Evolutionary conservation across 805 yeast species (phyloP).

Genomic region (Pichia paraexigua): DNA sequence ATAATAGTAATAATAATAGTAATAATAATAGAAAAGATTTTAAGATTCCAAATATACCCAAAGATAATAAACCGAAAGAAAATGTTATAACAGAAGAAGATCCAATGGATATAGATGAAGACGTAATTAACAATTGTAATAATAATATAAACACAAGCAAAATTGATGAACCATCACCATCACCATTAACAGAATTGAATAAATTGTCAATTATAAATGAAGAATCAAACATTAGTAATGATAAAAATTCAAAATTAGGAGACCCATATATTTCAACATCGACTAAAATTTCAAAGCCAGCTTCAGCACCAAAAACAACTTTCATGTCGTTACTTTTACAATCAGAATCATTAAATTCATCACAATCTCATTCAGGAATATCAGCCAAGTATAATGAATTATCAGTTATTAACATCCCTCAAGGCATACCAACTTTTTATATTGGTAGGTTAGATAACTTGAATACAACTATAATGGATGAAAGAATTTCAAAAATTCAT

Average conservation of each 20-base stretch:
- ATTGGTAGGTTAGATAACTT: conserved; percentile 68
- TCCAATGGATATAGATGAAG: not conserved
- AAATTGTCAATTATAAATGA: not conserved
- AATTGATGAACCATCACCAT: not conserved
- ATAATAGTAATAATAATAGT: not conserved
- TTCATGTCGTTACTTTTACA: conserved; percentile 41
- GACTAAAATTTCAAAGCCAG: not conserved
- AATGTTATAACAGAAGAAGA: not conserved
- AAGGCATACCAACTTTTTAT: conserved; percentile 56
- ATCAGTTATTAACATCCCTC: conserved; percentile 46
- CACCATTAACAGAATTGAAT: not conserved
- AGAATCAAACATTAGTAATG: not conserved
- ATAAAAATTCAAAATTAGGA: not conserved
- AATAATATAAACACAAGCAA: not conserved
- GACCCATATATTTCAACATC: not conserved
- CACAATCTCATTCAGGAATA: not conserved
- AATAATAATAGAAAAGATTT: conserved; percentile 1
- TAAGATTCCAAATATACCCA: conserved; percentile 11
- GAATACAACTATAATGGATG: conserved; percentile 58
- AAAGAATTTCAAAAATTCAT: conserved; percentile 76
- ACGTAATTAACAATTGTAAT: not conserved
- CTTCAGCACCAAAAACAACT: conserved; percentile 4
- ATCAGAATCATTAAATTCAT: conserved; percentile 37
- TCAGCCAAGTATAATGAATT: not conserved
- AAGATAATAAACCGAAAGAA: not conserved